These are phyloP conservation scores for Halenospora varia DNA, from an alignment of 495 filamentous ascomycete genomes.

Conservation along the genomic window DNA sequence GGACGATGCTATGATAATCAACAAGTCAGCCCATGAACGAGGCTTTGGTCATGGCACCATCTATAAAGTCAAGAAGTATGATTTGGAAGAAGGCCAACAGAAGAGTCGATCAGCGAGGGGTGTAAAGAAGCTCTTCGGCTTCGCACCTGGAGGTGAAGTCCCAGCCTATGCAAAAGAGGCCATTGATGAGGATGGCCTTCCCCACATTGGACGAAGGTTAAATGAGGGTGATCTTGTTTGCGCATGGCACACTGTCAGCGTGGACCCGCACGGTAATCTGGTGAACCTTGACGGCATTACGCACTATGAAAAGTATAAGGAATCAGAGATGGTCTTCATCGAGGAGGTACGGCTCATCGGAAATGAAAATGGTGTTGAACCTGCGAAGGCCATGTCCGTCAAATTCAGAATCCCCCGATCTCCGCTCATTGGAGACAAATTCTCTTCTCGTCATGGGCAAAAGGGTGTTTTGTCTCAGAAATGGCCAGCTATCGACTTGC, in stretches of 20 bases:
- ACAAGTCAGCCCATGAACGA: constrained; percentile 95
- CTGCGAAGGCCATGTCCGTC: constrained; percentile 79
- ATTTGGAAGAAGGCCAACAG: constrained; percentile 64
- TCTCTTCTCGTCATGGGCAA: constrained; percentile 95
- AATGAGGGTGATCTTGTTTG: constrained; percentile 78
- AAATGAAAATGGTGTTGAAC: constrained; percentile 73
- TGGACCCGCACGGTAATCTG: constrained; percentile 69
- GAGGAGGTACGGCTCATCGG: constrained; percentile 92
- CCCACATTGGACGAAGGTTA: constrained; percentile 69
- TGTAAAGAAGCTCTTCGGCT: constrained; percentile 76
- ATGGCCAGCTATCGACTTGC: constrained; percentile 93
- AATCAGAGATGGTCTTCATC: constrained; percentile 77
- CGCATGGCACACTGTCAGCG: constrained; percentile 83
- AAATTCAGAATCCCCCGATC: constrained; percentile 88
- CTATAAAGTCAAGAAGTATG: constrained; percentile 92
- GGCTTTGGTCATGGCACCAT: constrained; percentile 96
- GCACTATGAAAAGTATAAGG: constrained; percentile 87
- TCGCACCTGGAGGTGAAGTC: constrained; percentile 66
- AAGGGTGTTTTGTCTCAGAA: constrained; percentile 98
- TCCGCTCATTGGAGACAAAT: constrained; percentile 96
- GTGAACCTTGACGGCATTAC: constrained; percentile 76
- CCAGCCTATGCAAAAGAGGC: constrained; percentile 58
- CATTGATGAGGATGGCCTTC: constrained; percentile 84
- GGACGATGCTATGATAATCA: constrained; percentile 99
- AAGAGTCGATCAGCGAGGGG: constrained; percentile 39